Conservation (phyloP, 176 grass and related monocot species). For the Aegilops umbellulata region DNA sequence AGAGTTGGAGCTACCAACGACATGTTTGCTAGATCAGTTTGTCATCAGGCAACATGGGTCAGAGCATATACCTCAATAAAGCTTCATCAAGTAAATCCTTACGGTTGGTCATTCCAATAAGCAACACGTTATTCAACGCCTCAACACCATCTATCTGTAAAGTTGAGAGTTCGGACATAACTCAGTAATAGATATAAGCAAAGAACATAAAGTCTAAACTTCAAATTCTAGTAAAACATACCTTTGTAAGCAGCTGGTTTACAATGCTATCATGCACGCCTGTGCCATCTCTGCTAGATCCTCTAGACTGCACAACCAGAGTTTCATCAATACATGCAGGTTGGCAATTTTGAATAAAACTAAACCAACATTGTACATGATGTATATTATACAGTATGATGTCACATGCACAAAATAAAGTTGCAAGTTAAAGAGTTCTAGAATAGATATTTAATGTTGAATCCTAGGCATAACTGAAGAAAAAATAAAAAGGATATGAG, state of each 20-base stretch:
- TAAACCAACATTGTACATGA: neutral
- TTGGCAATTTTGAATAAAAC: conserved; percentile 18
- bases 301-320: conserved; percentile 75
- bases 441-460: neutral
- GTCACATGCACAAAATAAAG: neutral
- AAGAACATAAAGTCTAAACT: conserved; percentile 9
- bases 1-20: conserved; percentile 11
- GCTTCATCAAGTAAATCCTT: conserved; percentile 99
- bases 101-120: conserved; percentile 98
- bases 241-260: conserved; percentile 98
- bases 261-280: conserved; percentile 97
- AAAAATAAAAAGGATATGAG: neutral
- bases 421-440: conserved; percentile 1
- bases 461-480: neutral
- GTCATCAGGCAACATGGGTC: neutral
- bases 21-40: conserved; percentile 4
- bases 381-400: neutral
- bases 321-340: neutral
- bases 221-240: conserved; percentile 27
- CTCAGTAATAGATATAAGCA: conserved; percentile 14
- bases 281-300: conserved; percentile 89
- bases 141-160: conserved; percentile 97
- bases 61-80: conserved; percentile 75
- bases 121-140: conserved; percentile 91
- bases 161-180: conserved; percentile 30